Evolutionary conservation across 1,284 basidiomycete genomes (phyloP), one percentile per base, ranked within the genome.

Genomic region (Fomitopsis schrenkii): DNA sequence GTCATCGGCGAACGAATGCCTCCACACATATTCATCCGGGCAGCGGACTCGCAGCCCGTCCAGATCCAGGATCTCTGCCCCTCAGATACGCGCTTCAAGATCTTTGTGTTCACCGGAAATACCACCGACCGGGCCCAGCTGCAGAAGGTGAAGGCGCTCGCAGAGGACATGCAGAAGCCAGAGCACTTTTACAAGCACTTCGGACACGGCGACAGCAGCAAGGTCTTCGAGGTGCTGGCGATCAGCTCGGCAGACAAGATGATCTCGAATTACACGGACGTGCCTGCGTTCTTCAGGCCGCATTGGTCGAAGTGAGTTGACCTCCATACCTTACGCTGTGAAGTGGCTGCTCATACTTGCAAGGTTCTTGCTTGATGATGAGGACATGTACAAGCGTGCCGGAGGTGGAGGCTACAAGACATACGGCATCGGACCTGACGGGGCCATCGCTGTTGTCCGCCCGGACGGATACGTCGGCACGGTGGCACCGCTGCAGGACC

Each of bases 401-500:
- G 81, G 80, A 12, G 79, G 81, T 14, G 68, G 66, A 22, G 76
- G 73, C 2, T 83, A 86, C 64, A 71, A 76, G 44, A 76, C 69
- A 62, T 85, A 82, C 63, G 90, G 89, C 0, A 79, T 91, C 42
- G 75, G 77, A 46, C 6, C 67, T 76, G 22, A 72, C 5, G 90
- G 90, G 26, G 86, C 81, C 5, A 73, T 91, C 30, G 83, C 90
- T 33, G 77, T 88, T 38, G 83, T 91, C 15, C 80, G 91, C 33
- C 90, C 90, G 2, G 90, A 93, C 67, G 90, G 90, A 8, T 91
- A 91, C 63, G 82, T 93, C 17, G 87, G 86, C 1, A 77, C 77
- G 59, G 75, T 90, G 28, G 77, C 78, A 1, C 80, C 86, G 0
- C 70, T 90, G 46, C 75, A 83, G 40, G 70, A 76, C 7, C 64